Percentiles rank a stretch among this genome's conserved stretches.
Conservation (phyloP, 2,329 filamentous ascomycete species). For the Epicoccum sorghinum region DNA sequence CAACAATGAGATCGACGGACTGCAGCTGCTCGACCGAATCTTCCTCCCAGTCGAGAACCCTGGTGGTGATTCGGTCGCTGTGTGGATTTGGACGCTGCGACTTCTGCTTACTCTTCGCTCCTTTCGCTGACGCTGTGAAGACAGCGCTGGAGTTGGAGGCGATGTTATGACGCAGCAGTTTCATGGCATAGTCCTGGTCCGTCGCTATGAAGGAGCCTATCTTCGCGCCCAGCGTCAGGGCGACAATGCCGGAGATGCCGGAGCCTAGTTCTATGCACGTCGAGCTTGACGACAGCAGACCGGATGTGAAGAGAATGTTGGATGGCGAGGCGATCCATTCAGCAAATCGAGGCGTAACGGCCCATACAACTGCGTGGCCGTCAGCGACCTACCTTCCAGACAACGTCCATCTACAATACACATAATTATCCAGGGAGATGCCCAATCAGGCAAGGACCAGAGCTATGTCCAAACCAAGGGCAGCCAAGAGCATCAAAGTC, state of each 20-base stretch:
- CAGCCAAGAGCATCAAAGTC: conserved; percentile 23
- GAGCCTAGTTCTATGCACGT: conserved; percentile 83
- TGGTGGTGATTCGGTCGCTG: conserved; percentile 15
- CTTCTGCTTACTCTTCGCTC: conserved; percentile 15
- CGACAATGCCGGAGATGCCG: conserved; percentile 82
- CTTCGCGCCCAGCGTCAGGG: conserved; percentile 67
- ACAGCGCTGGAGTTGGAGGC: conserved; percentile 59
- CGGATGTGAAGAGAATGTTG: conserved; percentile 67
- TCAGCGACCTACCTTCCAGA: conserved; percentile 9
- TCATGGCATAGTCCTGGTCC: conserved; percentile 85
- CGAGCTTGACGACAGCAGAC: conserved; percentile 61
- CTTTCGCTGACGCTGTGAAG: conserved; percentile 14
- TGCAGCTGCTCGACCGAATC: conserved; percentile 55
- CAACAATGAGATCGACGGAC: conserved; percentile 75
- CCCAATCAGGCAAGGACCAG: conserved; percentile 5
- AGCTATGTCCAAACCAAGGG: conserved; percentile 24
- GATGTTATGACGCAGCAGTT: conserved; percentile 78
- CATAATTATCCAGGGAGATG: conserved; percentile 1
- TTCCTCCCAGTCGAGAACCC: conserved; percentile 81
- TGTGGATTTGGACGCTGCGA: conserved; percentile 52
- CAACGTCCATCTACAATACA: background rate
- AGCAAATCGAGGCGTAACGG: conserved; percentile 82
- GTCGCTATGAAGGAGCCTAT: conserved; percentile 76
- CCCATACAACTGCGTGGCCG: conserved; percentile 75
- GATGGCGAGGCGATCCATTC: conserved; percentile 72